Conservation (phyloP, 306 rosid genomes). For the Dalbergia cultrata region DNA sequence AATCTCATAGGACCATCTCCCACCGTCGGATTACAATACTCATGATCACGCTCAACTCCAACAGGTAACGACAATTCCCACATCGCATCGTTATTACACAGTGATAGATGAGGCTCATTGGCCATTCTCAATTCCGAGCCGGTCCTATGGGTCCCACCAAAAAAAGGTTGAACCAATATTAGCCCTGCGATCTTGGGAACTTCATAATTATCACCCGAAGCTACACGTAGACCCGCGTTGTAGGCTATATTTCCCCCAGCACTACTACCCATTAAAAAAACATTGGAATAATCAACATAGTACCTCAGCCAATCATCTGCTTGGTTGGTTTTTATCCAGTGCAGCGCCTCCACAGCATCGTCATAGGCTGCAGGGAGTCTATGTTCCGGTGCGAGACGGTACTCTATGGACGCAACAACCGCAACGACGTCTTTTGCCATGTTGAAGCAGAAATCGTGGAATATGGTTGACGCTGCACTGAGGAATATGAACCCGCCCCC, state of each 20-base stretch:
- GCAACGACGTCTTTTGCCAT: conserved; percentile 49
- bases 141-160: conserved; percentile 57
- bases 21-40: conserved; percentile 61
- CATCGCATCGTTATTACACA: conserved; percentile 36
- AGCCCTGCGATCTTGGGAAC: conserved; percentile 54
- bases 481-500: conserved; percentile 61
- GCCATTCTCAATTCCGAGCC: conserved; percentile 53
- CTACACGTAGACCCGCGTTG: conserved; percentile 56
- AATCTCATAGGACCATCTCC: conserved; percentile 3
- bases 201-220: neutral
- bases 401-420: conserved; percentile 57
- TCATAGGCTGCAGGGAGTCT: conserved; percentile 66
- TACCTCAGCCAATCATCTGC: conserved; percentile 55
- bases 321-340: conserved; percentile 53
- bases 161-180: conserved; percentile 61
- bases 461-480: conserved; percentile 44
- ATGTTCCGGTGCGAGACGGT: conserved; percentile 68
- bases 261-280: conserved; percentile 60
- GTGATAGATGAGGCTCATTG: conserved; percentile 38
- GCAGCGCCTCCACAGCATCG: conserved; percentile 66
- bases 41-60: conserved; percentile 62
- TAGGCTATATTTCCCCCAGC: conserved; percentile 67
- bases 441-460: conserved; percentile 48
- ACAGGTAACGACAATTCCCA: conserved; percentile 62
- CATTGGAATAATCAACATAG: conserved; percentile 48